phyloP scores from a whole-genome alignment of 495 filamentous ascomycete species.

The Eremomyces bilateralis region DNA sequence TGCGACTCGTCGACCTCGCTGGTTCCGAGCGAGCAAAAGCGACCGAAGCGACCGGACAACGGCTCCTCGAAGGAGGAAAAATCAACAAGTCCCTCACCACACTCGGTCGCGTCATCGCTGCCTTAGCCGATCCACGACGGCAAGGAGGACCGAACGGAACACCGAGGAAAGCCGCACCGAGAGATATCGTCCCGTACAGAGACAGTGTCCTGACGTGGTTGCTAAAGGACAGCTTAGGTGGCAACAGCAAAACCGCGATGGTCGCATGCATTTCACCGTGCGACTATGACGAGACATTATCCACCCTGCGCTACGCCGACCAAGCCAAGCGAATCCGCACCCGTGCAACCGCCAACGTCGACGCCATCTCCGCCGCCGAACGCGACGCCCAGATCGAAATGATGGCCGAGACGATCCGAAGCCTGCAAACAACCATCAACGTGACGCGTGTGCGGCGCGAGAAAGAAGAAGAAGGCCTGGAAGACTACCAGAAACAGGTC shows the following conservation, averaged over 20 bases:
- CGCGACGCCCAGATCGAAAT: slow-evolving; percentile 81
- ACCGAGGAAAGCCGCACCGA: slow-evolving; percentile 14
- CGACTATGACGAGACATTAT: slow-evolving; percentile 94
- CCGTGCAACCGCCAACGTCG: slow-evolving; percentile 89
- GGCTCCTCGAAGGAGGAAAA: slow-evolving; percentile 83
- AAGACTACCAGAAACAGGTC: slow-evolving; percentile 77
- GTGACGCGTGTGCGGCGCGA: neutral
- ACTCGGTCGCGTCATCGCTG: slow-evolving; percentile 89
- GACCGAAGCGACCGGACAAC: slow-evolving; percentile 79
- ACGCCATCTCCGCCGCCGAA: slow-evolving; percentile 65
- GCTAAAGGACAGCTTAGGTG: slow-evolving; percentile 81
- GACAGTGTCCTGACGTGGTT: slow-evolving; percentile 97
- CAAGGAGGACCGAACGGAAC: slow-evolving; percentile 12
- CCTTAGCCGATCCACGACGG: slow-evolving; percentile 64
- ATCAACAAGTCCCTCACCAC: slow-evolving; percentile 98
- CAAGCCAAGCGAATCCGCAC: slow-evolving; percentile 96
- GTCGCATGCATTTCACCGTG: slow-evolving; percentile 89
- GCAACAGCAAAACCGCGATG: slow-evolving; percentile 96
- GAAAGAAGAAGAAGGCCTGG: slow-evolving; percentile 28
- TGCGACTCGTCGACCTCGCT: slow-evolving; percentile 86
- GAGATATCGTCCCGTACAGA: slow-evolving; percentile 73
- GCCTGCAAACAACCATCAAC: slow-evolving; percentile 49
- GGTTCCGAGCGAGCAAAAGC: slow-evolving; percentile 88
- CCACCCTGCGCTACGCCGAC: slow-evolving; percentile 88
- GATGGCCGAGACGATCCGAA: slow-evolving; percentile 83